Conservation (phyloP, 169 alveolate genomes). For the Condylostoma magnum region DNA sequence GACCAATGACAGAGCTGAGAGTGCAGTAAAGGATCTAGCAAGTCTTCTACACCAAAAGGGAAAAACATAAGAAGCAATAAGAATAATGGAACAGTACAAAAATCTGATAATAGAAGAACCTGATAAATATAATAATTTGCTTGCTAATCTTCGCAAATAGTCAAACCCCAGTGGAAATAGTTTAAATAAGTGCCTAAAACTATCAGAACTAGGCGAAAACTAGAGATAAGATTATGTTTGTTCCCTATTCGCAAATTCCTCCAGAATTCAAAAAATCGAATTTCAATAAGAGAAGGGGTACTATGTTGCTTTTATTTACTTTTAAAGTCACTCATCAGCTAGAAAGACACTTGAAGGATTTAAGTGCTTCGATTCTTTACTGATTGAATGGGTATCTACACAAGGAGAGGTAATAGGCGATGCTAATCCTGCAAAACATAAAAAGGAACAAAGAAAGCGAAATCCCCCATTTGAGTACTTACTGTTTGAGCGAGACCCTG, state of each 20-base stretch:
- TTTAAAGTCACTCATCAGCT: no score
- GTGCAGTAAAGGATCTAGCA: neutral
- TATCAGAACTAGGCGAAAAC: no score
- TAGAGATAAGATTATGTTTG: no score
- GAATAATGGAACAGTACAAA: neutral
- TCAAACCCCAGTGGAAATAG: neutral
- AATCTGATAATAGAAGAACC: neutral
- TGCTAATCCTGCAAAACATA: slow-evolving; percentile 4
- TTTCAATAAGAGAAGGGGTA: neutral
- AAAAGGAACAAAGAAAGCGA: slow-evolving; percentile 2
- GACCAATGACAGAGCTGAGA: neutral
- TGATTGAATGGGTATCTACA: neutral
- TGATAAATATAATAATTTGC: neutral
- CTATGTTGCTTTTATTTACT: no score
- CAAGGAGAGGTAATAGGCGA: slow-evolving; percentile 4
- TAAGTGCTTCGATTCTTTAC: no score
- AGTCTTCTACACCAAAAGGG: neutral
- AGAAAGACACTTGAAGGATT: no score
- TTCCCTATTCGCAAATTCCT: no score
- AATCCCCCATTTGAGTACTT: slow-evolving; percentile 14
- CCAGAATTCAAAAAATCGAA: no score
- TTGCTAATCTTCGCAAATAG: neutral
- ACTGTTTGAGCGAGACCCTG: slow-evolving; percentile 16
- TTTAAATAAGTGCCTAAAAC: neutral
- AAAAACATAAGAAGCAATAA: neutral